These are phyloP conservation scores for Butyriboletus appendiculatus DNA, from an alignment of 1,284 basidiomycete species.

Conservation along the genomic window DNA sequence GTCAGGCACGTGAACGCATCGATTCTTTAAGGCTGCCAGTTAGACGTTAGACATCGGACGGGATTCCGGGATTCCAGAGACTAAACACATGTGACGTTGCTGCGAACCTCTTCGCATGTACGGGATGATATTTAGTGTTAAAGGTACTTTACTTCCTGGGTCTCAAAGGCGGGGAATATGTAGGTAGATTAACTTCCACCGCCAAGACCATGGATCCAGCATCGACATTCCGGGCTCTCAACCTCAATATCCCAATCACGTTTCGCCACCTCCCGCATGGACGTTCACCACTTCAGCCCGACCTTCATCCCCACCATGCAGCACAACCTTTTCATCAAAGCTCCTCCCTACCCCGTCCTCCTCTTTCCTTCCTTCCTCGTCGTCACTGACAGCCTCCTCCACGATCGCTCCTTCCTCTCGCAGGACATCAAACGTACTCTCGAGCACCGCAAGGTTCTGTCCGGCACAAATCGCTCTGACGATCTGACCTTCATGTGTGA, in stretches of 20 bases:
- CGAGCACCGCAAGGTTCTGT: conserved; percentile 61
- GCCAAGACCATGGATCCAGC: background rate
- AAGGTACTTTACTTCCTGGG: background rate
- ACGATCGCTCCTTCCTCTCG: conserved; percentile 66
- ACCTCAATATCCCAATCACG: conserved; percentile 2
- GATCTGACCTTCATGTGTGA: conserved; percentile 67
- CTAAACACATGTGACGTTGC: no score
- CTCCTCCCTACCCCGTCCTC: conserved; percentile 22
- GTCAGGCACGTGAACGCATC: no score
- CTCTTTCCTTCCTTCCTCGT: conserved; percentile 38
- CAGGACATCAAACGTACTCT: conserved; percentile 37
- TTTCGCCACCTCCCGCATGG: conserved; percentile 7
- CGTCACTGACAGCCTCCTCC: conserved; percentile 58
- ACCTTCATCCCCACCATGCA: conserved; percentile 14
- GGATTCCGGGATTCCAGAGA: no score
- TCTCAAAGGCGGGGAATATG: background rate
- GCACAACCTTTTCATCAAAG: conserved; percentile 33
- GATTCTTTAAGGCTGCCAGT: no score
- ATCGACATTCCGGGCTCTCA: background rate
- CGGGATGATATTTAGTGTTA: background rate
- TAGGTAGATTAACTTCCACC: background rate
- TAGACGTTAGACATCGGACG: no score
- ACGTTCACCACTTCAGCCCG: conserved; percentile 18
- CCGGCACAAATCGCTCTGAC: conserved; percentile 69
- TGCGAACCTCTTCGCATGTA: no score